Evolutionary conservation across 2,329 filamentous ascomycete species (phyloP), one percentile per base, ranked within the genome.

Genomic region (Clonostachys sp.): DNA sequence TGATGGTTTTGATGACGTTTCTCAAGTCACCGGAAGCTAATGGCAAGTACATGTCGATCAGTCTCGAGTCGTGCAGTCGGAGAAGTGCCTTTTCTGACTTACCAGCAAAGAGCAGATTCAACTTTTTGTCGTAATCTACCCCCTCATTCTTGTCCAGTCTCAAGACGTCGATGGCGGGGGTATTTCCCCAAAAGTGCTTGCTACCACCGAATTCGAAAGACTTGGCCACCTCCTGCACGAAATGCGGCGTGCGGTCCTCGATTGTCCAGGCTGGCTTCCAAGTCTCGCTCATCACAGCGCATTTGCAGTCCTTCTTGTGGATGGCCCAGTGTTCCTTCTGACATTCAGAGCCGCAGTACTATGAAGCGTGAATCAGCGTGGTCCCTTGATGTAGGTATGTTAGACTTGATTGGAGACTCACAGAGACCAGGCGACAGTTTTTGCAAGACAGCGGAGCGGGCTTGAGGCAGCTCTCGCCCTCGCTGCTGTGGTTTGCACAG

Each of bases 1-100:
- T 54, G 4, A 74, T 50, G 1, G 71, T 66, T 52, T 66, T 67
- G 46, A 75, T 48, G 5, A 71, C 53, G 47, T 76, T 74, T 39
- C 71, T 58, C 6, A 67, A 46, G 49, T 75, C 70, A 7, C 68
- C 71, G 10, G 72, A 75, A 5, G 68, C 72, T 72, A 45, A 44
- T 8, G 14, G 12, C 16, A 42, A n/a, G 38, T 18, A 17, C 2
- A 30, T 13, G 16, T 8, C 1, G 13, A 42, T 13, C 20, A 43
- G 20, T 3, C 36, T n/a, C 36, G 36, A n/a, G 12, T 4, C 10
- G 14, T n/a, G 2, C 5, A 4, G 36, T 8, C 36, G 5, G 12
- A 39, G 3, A n/a, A 18, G 36, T 14, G 17, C 3, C 10, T 39
- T 3, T 10, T 30, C 24, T 3, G 24, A 44, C 47, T 36, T 41